Conservation (phyloP, 352 stramenopile species). For the Pythium vanterpoolii region DNA sequence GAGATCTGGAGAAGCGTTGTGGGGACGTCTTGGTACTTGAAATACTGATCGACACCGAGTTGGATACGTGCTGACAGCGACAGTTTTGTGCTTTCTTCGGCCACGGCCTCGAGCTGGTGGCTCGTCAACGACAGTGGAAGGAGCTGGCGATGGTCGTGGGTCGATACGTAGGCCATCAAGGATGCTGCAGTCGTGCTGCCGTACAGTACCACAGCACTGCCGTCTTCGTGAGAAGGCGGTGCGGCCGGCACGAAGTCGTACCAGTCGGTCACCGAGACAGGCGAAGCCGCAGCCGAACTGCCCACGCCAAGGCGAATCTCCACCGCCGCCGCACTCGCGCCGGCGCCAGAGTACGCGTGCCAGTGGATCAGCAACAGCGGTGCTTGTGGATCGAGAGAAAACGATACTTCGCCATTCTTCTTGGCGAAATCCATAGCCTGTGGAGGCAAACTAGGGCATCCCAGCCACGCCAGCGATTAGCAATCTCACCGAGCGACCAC, state of each 20-base stretch:
- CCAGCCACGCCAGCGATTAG: neutral
- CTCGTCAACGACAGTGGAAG: constrained; percentile 9
- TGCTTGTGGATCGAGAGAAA: constrained; percentile 39
- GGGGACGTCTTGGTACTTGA: constrained; percentile 51
- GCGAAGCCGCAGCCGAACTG: neutral
- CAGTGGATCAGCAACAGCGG: constrained; percentile 48
- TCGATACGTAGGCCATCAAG: constrained; percentile 17
- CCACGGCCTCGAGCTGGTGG: neutral
- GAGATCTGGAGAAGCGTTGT: constrained; percentile 44
- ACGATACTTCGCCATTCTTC: constrained; percentile 39
- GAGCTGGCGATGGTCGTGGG: constrained; percentile 17
- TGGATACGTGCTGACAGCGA: constrained; percentile 27
- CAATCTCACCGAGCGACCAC: neutral
- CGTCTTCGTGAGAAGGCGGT: constrained; percentile 17
- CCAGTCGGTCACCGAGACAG: constrained; percentile 20
- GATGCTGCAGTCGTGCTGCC: neutral
- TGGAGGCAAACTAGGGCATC: constrained; percentile 39
- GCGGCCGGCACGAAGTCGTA: constrained; percentile 13
- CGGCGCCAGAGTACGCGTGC: constrained; percentile 19
- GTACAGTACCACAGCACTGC: constrained; percentile 7
- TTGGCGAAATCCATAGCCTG: constrained; percentile 50
- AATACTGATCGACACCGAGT: constrained; percentile 66
- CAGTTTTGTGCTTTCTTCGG: neutral
- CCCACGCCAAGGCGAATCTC: constrained; percentile 14
- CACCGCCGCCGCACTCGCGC: constrained; percentile 1